A percentile compares a stretch with the other conserved stretches of the same genome.
These are phyloP conservation scores for Kodamaea ohmeri DNA, from an alignment of 1,139 yeast species.

Conservation along the genomic window DNA sequence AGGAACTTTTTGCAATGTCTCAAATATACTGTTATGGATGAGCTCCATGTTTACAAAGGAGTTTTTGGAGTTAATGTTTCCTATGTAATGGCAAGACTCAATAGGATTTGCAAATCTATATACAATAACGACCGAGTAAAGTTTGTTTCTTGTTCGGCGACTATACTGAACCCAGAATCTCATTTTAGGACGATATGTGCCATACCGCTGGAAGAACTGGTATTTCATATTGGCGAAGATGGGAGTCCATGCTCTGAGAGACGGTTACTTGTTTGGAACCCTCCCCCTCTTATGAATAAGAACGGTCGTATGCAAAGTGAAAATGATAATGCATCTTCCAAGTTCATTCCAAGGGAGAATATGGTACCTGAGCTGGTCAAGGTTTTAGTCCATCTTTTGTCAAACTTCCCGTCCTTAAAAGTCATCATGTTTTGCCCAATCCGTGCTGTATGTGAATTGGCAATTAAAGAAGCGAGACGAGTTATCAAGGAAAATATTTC, in stretches of 20 bases:
- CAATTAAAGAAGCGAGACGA: slow-evolving; percentile 77
- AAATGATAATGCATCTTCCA: slow-evolving; percentile 12
- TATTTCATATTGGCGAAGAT: slow-evolving; percentile 62
- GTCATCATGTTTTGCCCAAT: slow-evolving; percentile 90
- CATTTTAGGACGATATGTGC: slow-evolving; percentile 79
- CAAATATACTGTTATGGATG: slow-evolving; percentile 80
- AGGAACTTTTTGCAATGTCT: slow-evolving; percentile 59
- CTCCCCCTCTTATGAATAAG: slow-evolving; percentile 62
- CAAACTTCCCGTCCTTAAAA: slow-evolving; percentile 52
- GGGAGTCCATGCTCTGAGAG: slow-evolving; percentile 88
- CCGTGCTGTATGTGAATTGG: slow-evolving; percentile 77
- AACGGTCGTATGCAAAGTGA: slow-evolving; percentile 32
- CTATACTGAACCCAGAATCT: slow-evolving; percentile 66
- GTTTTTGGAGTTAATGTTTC: slow-evolving; percentile 92
- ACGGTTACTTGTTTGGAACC: slow-evolving; percentile 77
- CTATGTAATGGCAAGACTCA: slow-evolving; percentile 72
- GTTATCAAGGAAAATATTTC: slow-evolving; percentile 17
- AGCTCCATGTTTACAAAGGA: slow-evolving; percentile 85
- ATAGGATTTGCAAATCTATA: slow-evolving; percentile 49
- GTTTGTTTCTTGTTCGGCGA: slow-evolving; percentile 91
- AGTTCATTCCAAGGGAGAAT: slow-evolving; percentile 54
- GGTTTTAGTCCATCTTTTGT: slow-evolving; percentile 59
- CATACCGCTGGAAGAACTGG: slow-evolving; percentile 37
- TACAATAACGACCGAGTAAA: slow-evolving; percentile 33
- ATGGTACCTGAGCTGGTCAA: slow-evolving; percentile 76